Evolutionary conservation across 768 basidiomycete species (phyloP), one percentile per base, ranked within the genome.

Genomic region (Suillus hirtellus): DNA sequence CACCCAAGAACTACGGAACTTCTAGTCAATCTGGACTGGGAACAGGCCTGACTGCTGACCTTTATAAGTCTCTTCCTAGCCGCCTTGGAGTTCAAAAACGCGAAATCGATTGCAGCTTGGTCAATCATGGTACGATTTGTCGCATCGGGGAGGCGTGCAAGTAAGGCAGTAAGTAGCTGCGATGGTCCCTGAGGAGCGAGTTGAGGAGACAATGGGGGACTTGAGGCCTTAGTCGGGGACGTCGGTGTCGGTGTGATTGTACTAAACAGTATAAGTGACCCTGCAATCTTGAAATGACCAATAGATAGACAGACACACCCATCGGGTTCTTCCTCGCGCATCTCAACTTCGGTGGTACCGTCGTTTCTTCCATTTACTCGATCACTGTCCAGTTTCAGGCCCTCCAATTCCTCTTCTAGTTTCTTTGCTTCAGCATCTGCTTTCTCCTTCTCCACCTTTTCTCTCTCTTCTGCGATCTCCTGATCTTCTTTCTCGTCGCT

Each of bases 31-130:
- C 11, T 17, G 24, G 10, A 19, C 6, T 17, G 17, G 24, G 40
- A 31, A 65, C 31, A 55, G 61, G 66, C 61, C 50, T 17, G 12
- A 27, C 15, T 37, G 31, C 56, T 35, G 31, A 95, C 96, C 84
- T 89, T 95, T 67, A 93, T 82, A 46, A 98, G 82, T 62, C 97
- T 79, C 74, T 96, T 99, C 69, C 97, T 82, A 14, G 96, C 93
- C 24, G 96, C 95, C 74, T 99, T 99, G 49, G 95, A 96, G 72
- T 99, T 99, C 63, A 99, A 80, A 71, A 96, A 94, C 0, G 95
- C 93, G 74, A 99, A 99, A 66, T 99, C 96, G 44, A 98, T 86
- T 0, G 95, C 95, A 35, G 90, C 89, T 76, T 96, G 93, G 72
- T 99, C 97, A 63, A 99, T 92, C 64, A 94, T 75, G 2, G 86